These are phyloP conservation scores for Albifimbria verrucaria DNA, from an alignment of 2,329 filamentous ascomycete species.

Conservation along the genomic window DNA sequence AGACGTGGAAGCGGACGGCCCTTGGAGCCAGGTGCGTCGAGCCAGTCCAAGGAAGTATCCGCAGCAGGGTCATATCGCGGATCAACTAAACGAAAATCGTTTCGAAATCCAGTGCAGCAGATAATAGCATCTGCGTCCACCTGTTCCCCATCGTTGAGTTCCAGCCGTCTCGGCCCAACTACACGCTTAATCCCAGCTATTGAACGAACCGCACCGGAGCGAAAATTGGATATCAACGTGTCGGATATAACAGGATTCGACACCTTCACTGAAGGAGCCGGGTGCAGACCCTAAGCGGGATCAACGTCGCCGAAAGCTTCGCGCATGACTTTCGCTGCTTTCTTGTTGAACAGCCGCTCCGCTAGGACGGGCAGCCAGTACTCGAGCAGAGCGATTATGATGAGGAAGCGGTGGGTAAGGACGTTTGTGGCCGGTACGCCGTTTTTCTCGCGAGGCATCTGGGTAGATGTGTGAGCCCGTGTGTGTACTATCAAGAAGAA, in stretches of 20 bases:
- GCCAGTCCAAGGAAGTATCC: slow-evolving; percentile 12
- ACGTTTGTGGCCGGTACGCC: slow-evolving; percentile 27
- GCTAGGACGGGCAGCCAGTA: slow-evolving; percentile 12
- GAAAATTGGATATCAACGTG: slow-evolving; percentile 28
- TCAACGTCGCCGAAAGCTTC: slow-evolving; percentile 15
- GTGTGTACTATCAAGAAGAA: slow-evolving; percentile 2
- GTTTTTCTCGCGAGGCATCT: slow-evolving; percentile 24
- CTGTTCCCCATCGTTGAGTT: slow-evolving; percentile 25
- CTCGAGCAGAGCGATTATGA: slow-evolving; percentile 25
- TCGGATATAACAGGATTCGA: slow-evolving; percentile 24
- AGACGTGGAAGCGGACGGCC: slow-evolving; percentile 28
- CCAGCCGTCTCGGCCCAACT: slow-evolving; percentile 17
- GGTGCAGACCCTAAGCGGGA: slow-evolving; percentile 22
- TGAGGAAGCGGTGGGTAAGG: slow-evolving; percentile 29
- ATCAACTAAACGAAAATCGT: slow-evolving; percentile 25
- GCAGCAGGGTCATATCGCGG: slow-evolving; percentile 11
- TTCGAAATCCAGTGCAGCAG: slow-evolving; percentile 34
- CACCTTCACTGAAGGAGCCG: slow-evolving; percentile 21
- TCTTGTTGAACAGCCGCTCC: slow-evolving; percentile 12
- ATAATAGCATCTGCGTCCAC: slow-evolving; percentile 31
- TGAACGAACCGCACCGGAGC: slow-evolving; percentile 30
- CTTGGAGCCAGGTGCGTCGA: slow-evolving; percentile 16
- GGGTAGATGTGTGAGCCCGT: slow-evolving; percentile 4
- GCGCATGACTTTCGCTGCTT: slow-evolving; percentile 12
- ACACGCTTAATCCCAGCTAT: slow-evolving; percentile 24